A percentile compares a stretch with the other conserved stretches of the same genome.
phyloP scores from a whole-genome alignment of 805 yeast species.

The Yarrowia keelungensis region DNA sequence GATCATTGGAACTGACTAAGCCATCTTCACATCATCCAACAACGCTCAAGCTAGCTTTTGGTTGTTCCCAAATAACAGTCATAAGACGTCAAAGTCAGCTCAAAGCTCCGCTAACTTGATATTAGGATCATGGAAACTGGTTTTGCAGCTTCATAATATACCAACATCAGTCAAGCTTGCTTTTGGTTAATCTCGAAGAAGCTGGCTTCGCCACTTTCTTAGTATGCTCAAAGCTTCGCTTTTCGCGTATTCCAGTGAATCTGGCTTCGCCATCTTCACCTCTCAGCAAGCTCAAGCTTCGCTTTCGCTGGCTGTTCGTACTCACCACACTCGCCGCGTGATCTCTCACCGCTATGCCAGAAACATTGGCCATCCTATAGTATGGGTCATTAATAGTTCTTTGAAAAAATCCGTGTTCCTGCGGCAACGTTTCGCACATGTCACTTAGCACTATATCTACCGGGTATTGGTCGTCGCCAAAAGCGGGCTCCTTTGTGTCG shows the following conservation, averaged over 20 bases:
- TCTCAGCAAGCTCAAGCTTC: too few species aligned
- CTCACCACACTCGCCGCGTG: slow-evolving; percentile 79
- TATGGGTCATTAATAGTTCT: slow-evolving; percentile 79
- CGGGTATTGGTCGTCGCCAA: slow-evolving; percentile 48
- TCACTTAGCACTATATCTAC: slow-evolving; percentile 78
- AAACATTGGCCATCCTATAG: slow-evolving; percentile 91
- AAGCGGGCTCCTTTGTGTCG: slow-evolving; percentile 37
- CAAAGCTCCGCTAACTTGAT: too few species aligned
- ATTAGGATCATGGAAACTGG: too few species aligned
- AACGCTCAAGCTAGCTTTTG: too few species aligned
- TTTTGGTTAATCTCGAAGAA: not conserved
- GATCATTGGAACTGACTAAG: too few species aligned
- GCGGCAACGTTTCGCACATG: slow-evolving; percentile 73
- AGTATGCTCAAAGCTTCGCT: not conserved
- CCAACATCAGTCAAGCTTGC: too few species aligned
- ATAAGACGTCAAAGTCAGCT: too few species aligned
- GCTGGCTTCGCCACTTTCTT: not conserved
- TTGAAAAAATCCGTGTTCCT: slow-evolving; percentile 59
- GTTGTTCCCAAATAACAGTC: too few species aligned
- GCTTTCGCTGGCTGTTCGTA: slow-evolving; percentile 22
- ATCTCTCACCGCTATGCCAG: slow-evolving; percentile 81
- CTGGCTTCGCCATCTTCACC: not conserved
- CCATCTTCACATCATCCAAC: not conserved
- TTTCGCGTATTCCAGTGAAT: not conserved
- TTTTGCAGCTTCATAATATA: too few species aligned